Evolutionary conservation across 2,329 filamentous ascomycete genomes (phyloP), one percentile per base, ranked within the genome.

Genomic region (Escovopsis weberi): DNA sequence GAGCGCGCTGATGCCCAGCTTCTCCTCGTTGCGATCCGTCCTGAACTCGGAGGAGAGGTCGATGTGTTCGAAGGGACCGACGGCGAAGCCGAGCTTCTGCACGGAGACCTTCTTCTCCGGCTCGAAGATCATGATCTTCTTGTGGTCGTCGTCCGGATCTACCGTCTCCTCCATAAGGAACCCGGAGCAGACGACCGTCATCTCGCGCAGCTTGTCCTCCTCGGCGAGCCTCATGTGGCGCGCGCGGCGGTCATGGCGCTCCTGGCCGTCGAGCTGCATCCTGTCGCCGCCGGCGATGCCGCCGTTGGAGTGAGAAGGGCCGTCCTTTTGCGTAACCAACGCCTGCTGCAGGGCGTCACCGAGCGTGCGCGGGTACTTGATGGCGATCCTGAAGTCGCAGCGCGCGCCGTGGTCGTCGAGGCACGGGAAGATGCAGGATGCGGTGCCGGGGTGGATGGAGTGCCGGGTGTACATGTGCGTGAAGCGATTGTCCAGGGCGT

Each of bases 21-120:
- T 86, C 52, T 93, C 86, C 55, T 95, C 88, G 50, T 94, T 85
- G 51, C 93, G 86, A 48, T 86, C 85, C 38, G 88, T 85, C 40
- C 93, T 80, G 53, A 85, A 94, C 51, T 89, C 84, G 2, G 85
- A 82, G 48, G 69, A 77, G 5, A 98, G 69, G 55, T 95, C 85
- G 42, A 96, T 80, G 51, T 89, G 82, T 60, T 96, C 87, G 57
- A 98, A 98, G 0, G 93, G 91, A 0, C 93, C 91, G 43, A 96
- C 76, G 2, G 87, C 85, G 59, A 98, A 94, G 4, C 88, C 89
- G 49, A 98, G 80, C 57, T 96, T 89, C 48, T 88, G 83, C 2
- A 89, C 82, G 1, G 87, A 80, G 8, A 91, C 77, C 40, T 82
- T 78, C 47, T 80, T 78, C 46, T 75, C 74, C 40, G 84, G 81